A percentile compares a stretch with the other conserved stretches of the same genome.
Conservation (phyloP, 208 protist species). For the Acanthamoeba triangularis region DNA sequence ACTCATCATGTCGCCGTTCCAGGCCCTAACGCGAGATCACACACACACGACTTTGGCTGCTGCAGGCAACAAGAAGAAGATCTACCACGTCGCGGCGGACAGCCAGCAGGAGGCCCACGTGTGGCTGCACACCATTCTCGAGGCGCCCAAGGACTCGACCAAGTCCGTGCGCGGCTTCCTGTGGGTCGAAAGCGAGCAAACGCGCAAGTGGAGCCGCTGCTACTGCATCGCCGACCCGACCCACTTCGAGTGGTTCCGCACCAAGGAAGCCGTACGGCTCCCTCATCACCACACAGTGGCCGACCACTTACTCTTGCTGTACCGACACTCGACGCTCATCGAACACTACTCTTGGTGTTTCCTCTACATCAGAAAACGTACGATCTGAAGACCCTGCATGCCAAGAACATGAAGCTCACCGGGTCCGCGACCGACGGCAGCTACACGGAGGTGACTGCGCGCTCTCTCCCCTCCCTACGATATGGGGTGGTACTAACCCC, state of each 20-base stretch:
- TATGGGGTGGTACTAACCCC: no score
- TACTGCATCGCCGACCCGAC: slow-evolving; percentile 62
- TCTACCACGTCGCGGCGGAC: slow-evolving; percentile 43
- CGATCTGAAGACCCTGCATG: slow-evolving; percentile 10
- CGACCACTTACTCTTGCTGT: background rate
- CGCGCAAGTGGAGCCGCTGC: slow-evolving; percentile 41
- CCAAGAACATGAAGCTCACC: slow-evolving; percentile 69
- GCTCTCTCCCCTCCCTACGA: no score
- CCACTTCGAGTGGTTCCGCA: slow-evolving; percentile 68
- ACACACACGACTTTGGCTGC: background rate
- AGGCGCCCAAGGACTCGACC: slow-evolving; percentile 58
- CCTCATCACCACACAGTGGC: no score
- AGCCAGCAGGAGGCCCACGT: slow-evolving; percentile 46
- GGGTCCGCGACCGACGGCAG: background rate
- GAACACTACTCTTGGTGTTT: no score
- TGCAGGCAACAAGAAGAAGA: slow-evolving; percentile 35
- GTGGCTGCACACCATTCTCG: slow-evolving; percentile 59
- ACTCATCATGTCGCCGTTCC: background rate
- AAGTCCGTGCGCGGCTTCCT: slow-evolving; percentile 68
- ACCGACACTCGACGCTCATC: background rate
- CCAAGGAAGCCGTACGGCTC: slow-evolving; percentile 1
- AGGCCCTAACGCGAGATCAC: background rate
- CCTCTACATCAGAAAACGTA: slow-evolving; percentile 31
- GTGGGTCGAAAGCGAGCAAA: slow-evolving; percentile 61
- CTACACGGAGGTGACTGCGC: slow-evolving; percentile 7